A percentile compares a stretch with the other conserved stretches of the same genome.
Evolutionary conservation across 2,329 filamentous ascomycete genomes (phyloP).

Genomic region (Neofusicoccum cordaticola): DNA sequence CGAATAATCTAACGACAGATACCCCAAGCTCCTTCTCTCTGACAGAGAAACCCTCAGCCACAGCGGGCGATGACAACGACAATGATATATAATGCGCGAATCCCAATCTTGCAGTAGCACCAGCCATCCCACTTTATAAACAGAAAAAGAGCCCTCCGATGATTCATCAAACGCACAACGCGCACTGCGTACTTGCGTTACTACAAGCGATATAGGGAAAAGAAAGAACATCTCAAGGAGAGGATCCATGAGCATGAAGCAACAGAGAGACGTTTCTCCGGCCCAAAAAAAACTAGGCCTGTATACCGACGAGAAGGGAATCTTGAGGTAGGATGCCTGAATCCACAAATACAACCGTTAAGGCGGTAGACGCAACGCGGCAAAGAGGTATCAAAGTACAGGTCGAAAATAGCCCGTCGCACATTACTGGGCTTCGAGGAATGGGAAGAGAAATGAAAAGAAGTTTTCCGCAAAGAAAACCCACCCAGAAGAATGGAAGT

Average conservation of each 20-base stretch:
- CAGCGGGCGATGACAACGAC: background rate
- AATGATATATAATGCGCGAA: conserved; percentile 6
- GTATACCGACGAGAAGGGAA: background rate
- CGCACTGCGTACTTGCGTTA: conserved; percentile 5
- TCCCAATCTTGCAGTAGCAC: conserved; percentile 7
- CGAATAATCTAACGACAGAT: background rate
- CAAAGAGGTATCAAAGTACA: conserved; percentile 10
- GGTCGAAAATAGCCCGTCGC: conserved; percentile 1
- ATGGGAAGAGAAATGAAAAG: background rate
- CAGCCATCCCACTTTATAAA: background rate
- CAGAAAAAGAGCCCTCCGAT: background rate
- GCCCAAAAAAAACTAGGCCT: background rate
- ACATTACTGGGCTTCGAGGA: background rate
- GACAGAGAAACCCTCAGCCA: background rate
- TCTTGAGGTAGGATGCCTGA: background rate
- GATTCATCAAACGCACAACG: conserved; percentile 3
- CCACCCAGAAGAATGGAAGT: background rate
- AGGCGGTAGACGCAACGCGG: background rate
- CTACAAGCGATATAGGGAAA: background rate
- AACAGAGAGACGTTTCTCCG: background rate
- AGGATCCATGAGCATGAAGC: background rate
- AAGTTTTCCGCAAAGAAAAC: conserved; percentile 3
- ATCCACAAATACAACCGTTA: background rate
- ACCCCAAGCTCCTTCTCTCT: background rate
- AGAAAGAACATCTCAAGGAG: background rate